Conservation (phyloP, 139 green algal species). For the Chlamydomonas schloesseri region DNA sequence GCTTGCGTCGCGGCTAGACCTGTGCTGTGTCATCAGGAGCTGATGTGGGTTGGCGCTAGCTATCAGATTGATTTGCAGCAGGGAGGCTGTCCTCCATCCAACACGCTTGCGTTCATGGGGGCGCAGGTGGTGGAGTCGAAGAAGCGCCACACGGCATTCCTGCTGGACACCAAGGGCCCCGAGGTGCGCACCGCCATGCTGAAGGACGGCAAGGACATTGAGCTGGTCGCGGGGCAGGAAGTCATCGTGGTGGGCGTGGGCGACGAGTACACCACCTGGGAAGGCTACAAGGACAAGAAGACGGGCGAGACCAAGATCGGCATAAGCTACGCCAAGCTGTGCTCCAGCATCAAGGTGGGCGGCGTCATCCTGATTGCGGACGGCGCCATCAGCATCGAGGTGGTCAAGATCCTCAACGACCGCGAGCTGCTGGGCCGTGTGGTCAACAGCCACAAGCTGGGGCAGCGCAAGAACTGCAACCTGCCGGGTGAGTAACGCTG, state of each 20-base stretch:
- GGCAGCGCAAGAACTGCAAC: conserved; percentile 90
- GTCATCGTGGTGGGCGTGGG: conserved; percentile 76
- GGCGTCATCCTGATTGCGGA: conserved; percentile 75
- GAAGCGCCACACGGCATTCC: conserved; percentile 26
- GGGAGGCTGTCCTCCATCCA: neutral
- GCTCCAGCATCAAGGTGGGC: conserved; percentile 62
- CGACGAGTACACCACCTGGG: conserved; percentile 67
- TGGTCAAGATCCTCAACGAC: conserved; percentile 60
- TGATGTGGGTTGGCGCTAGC: neutral
- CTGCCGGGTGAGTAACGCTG: conserved; percentile 66
- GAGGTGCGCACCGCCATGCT: conserved; percentile 79
- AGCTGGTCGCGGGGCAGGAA: conserved; percentile 54
- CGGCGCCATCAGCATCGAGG: conserved; percentile 69
- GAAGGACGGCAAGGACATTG: conserved; percentile 60
- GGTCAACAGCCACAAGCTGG: conserved; percentile 67
- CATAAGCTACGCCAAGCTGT: conserved; percentile 70
- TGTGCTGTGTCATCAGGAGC: no score
- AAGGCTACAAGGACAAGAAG: conserved; percentile 59
- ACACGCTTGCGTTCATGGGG: no score
- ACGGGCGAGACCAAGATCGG: conserved; percentile 59
- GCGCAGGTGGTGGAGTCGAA: conserved; percentile 41
- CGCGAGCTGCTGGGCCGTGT: conserved; percentile 57
- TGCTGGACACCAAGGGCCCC: conserved; percentile 78
- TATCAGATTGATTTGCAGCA: no score
- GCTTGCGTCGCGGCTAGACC: no score